Conservation (phyloP, 495 filamentous ascomycete genomes). For the Tirmania nivea region DNA sequence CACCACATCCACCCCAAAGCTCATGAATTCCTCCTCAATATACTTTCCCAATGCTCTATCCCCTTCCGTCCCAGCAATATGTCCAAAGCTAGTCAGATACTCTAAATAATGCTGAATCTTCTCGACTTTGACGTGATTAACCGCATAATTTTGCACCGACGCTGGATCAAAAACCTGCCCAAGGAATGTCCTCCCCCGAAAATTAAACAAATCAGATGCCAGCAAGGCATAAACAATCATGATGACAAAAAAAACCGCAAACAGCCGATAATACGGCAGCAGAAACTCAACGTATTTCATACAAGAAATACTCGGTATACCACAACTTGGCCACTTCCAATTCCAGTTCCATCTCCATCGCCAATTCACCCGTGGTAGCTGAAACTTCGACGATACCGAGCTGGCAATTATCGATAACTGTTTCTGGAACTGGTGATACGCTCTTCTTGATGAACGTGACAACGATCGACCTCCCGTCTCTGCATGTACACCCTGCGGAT, state of each 20-base stretch:
- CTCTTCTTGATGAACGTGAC: not conserved
- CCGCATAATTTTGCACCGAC: conserved; percentile 45
- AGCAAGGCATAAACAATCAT: not conserved
- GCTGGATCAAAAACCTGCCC: conserved; percentile 38
- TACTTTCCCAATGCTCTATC: conserved; percentile 64
- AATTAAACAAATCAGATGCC: not conserved
- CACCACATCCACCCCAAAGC: conserved; percentile 49
- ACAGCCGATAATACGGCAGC: not conserved
- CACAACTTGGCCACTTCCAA: too few relatives aligned
- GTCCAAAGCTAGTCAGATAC: conserved; percentile 56
- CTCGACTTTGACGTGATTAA: conserved; percentile 40
- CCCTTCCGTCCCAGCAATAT: conserved; percentile 78
- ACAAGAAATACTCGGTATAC: too few relatives aligned
- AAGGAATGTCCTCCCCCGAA: not conserved
- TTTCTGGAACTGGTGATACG: not conserved
- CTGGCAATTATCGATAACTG: not conserved
- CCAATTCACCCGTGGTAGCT: not conserved
- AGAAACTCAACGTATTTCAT: not conserved
- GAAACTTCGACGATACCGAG: not conserved
- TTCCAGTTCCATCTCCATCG: too few relatives aligned
- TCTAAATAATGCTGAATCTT: conserved; percentile 47
- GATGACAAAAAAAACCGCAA: not conserved
- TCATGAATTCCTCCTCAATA: conserved; percentile 49
- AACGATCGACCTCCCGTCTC: not conserved
- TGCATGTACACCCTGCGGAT: not conserved